A percentile compares a stretch with the other conserved stretches of the same genome.
phyloP scores from a whole-genome alignment of 176 grass and related monocot species.

The Phyllostachys edulis region DNA sequence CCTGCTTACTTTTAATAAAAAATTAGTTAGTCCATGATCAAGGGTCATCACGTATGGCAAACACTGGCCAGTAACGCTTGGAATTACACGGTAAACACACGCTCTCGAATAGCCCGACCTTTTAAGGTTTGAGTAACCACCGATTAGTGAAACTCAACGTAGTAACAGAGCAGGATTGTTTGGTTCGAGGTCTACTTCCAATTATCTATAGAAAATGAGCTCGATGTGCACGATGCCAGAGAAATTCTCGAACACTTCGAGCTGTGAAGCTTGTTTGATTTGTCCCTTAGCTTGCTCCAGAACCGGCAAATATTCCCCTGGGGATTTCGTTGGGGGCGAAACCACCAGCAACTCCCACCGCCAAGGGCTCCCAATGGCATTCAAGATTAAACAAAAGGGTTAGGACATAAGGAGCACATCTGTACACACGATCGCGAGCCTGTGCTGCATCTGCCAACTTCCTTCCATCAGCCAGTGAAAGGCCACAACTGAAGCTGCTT shows the following conservation, averaged over 20 bases:
- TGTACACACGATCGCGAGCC: background rate
- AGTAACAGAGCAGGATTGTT: background rate
- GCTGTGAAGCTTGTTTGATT: background rate
- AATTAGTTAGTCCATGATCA: slow-evolving; percentile 5
- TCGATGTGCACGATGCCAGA: background rate
- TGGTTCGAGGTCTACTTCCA: background rate
- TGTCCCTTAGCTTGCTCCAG: background rate
- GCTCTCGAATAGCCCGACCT: background rate
- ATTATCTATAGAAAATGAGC: background rate
- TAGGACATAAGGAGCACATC: background rate
- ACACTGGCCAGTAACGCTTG: background rate
- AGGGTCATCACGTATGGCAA: background rate
- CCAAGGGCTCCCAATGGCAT: background rate
- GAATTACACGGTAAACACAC: no score
- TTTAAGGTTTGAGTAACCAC: background rate
- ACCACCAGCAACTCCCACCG: slow-evolving; percentile 29
- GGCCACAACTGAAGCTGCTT: slow-evolving; percentile 17
- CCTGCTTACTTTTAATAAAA: background rate
- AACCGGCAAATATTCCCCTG: slow-evolving; percentile 38
- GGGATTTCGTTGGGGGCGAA: slow-evolving; percentile 12
- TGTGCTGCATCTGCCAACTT: background rate
- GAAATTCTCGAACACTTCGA: background rate
- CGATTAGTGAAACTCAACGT: background rate
- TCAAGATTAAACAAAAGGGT: slow-evolving; percentile 24
- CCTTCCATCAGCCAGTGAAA: slow-evolving; percentile 1